Percentiles rank a stretch among this genome's conserved stretches.
phyloP scores from a whole-genome alignment of 352 stramenopile species.

The Phytophthora cryptogea region DNA sequence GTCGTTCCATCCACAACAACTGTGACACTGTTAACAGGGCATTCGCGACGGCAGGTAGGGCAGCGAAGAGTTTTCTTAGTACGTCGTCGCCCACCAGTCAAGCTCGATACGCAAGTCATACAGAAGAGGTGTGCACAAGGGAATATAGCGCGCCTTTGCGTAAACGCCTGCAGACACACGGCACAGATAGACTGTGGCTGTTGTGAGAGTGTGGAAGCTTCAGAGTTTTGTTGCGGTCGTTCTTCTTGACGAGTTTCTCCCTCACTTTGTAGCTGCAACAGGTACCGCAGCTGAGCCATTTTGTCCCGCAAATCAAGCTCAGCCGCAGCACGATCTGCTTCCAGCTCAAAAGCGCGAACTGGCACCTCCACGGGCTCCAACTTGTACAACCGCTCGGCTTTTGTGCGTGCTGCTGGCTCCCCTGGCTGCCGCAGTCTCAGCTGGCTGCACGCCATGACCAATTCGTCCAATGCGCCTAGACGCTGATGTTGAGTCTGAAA shows the following conservation, averaged over 20 bases:
- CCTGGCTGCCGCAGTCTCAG: conserved; percentile 52
- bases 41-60: conserved; percentile 61
- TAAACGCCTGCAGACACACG: conserved; percentile 82
- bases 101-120: conserved; percentile 42
- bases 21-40: conserved; percentile 21
- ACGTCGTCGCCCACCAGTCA: conserved; percentile 33
- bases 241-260: conserved; percentile 5
- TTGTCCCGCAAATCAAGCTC: conserved; percentile 53
- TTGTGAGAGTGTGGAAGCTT: background rate
- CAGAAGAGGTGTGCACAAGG: conserved; percentile 89
- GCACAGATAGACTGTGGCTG: conserved; percentile 46
- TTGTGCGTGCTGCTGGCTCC: conserved; percentile 38
- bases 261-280: conserved; percentile 53
- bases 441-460: conserved; percentile 79
- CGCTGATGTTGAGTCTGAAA: conserved; percentile 74
- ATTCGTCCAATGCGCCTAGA: conserved; percentile 72
- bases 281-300: conserved; percentile 63
- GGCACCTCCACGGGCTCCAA: conserved; percentile 52
- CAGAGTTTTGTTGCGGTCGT: background rate
- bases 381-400: conserved; percentile 63
- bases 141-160: conserved; percentile 69
- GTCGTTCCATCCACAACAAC: conserved; percentile 25
- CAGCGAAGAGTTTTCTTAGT: conserved; percentile 44
- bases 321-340: conserved; percentile 48
- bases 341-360: conserved; percentile 37